phyloP scores from a whole-genome alignment of 345 rosid species.

The Salix exigua region DNA sequence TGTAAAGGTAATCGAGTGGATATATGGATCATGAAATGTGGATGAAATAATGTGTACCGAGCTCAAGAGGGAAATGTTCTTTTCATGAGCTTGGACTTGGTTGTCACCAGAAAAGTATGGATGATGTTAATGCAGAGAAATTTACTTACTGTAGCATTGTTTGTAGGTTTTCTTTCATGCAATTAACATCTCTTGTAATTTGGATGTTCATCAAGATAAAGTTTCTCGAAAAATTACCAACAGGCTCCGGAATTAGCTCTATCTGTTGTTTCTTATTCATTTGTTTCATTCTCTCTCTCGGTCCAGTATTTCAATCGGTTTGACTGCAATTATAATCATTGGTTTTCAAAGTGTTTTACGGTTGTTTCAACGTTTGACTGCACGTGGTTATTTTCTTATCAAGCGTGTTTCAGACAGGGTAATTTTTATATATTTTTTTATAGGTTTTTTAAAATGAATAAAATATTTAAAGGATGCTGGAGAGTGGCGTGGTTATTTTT shows the following conservation, averaged over 20 bases:
- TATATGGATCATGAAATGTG: not conserved
- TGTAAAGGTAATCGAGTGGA: not conserved
- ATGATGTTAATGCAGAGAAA: not conserved
- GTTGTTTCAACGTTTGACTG: no score
- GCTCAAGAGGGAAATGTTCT: not conserved
- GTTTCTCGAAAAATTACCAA: not conserved
- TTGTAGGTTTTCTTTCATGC: not conserved
- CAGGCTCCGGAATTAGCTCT: not conserved
- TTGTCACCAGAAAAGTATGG: not conserved
- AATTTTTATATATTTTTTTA: no score
- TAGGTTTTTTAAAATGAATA: no score
- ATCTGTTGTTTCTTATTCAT: not conserved
- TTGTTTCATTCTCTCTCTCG: not conserved
- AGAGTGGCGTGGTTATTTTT: no score
- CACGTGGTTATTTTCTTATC: no score
- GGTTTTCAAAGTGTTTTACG: no score
- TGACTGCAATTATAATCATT: no score
- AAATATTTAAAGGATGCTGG: no score
- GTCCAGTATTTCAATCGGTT: not conserved
- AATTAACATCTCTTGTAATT: not conserved
- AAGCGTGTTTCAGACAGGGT: no score
- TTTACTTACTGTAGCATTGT: not conserved
- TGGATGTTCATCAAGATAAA: not conserved
- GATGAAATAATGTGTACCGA: not conserved
- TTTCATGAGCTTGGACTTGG: not conserved